These are phyloP conservation scores for Echinochloa phyllopogon DNA, from an alignment of 176 grass and related monocot species.

Conservation along the genomic window DNA sequence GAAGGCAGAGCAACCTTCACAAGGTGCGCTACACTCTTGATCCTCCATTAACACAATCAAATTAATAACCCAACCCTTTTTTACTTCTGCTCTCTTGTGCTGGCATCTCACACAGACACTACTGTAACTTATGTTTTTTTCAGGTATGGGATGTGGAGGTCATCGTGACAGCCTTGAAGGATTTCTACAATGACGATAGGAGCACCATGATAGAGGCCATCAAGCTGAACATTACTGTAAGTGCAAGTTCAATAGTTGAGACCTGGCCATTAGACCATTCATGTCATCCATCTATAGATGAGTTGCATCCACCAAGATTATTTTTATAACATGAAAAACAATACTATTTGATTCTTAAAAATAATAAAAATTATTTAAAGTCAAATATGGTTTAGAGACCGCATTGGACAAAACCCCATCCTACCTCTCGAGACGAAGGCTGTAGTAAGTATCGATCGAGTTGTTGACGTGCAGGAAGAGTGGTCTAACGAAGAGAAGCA, in stretches of 20 bases:
- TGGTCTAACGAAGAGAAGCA: slow-evolving; percentile 53
- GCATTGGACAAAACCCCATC: too few species aligned
- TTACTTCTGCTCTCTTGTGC: not conserved
- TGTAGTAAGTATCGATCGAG: not conserved
- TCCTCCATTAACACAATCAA: not conserved
- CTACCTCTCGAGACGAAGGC: too few species aligned
- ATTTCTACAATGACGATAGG: slow-evolving; percentile 64
- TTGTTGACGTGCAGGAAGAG: slow-evolving; percentile 23
- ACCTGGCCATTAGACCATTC: too few species aligned
- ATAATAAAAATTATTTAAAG: too few species aligned
- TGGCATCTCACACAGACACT: not conserved
- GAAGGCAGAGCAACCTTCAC: slow-evolving; percentile 65
- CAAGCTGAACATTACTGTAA: slow-evolving; percentile 74
- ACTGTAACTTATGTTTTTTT: not conserved
- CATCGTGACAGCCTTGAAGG: slow-evolving; percentile 69
- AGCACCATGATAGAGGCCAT: slow-evolving; percentile 69
- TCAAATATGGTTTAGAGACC: too few species aligned
- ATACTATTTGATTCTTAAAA: too few species aligned
- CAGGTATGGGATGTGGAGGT: slow-evolving; percentile 83
- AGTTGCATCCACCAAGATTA: too few species aligned
- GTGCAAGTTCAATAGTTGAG: not conserved
- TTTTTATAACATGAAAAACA: too few species aligned
- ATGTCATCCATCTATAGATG: too few species aligned
- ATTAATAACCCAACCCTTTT: too few species aligned
- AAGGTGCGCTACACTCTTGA: slow-evolving; percentile 17